Conservation (phyloP, 139 green algal genomes). For the Chlorella sp. region DNA sequence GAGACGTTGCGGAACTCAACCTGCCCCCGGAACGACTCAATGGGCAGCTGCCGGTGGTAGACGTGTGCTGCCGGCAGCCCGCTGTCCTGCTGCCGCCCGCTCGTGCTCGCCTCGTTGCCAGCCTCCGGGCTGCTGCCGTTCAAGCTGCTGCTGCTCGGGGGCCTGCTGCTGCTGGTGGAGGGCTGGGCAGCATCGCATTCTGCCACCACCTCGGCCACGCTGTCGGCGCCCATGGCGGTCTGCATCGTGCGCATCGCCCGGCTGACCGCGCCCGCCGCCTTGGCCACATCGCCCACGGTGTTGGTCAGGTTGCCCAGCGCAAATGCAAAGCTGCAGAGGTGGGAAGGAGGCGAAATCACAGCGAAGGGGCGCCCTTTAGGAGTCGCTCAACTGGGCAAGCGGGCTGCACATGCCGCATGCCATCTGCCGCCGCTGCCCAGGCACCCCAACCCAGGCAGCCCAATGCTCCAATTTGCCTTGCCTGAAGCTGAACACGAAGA, state of each 20-base stretch:
- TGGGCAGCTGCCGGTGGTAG: conserved; percentile 5
- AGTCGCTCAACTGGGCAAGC: no score
- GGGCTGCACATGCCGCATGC: neutral
- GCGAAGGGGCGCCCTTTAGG: no score
- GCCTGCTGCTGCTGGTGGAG: neutral
- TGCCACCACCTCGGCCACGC: neutral
- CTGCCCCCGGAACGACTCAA: neutral
- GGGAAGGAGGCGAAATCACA: neutral
- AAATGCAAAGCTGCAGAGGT: conserved; percentile 32
- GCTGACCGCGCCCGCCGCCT: conserved; percentile 21
- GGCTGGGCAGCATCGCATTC: neutral
- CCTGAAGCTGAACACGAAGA: conserved; percentile 37
- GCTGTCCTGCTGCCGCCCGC: neutral
- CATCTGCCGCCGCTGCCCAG: neutral
- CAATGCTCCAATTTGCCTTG: neutral
- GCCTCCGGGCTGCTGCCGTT: neutral
- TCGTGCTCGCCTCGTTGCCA: neutral
- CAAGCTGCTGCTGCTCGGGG: neutral
- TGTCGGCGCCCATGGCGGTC: conserved; percentile 9
- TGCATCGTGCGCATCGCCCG: conserved; percentile 25
- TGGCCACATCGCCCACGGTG: conserved; percentile 32
- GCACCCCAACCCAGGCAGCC: neutral
- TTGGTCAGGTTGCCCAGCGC: conserved; percentile 43
- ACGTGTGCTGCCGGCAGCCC: neutral
- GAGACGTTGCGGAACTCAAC: conserved; percentile 35